These are phyloP conservation scores for Boletus sp. DNA, from an alignment of 1,284 basidiomycete species.

Conservation along the genomic window DNA sequence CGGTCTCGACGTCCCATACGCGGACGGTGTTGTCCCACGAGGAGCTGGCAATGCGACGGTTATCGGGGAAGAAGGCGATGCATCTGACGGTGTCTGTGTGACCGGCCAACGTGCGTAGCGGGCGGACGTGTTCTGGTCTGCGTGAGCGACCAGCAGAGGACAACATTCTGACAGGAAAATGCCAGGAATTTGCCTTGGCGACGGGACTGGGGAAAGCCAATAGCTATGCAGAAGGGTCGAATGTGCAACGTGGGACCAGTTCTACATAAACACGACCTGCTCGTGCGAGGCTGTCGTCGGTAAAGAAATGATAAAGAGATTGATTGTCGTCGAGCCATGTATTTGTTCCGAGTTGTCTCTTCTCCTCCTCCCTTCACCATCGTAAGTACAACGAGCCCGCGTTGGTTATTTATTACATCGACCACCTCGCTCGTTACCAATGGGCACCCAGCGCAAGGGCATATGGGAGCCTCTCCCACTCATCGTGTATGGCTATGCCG, in stretches of 20 bases:
- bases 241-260: too few species aligned
- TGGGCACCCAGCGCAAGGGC: slow-evolving; percentile 42
- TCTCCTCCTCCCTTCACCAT: too few species aligned
- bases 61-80: slow-evolving; percentile 38
- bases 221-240: too few species aligned
- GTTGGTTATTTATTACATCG: not conserved
- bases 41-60: slow-evolving; percentile 32
- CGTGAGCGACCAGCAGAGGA: slow-evolving; percentile 31
- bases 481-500: slow-evolving; percentile 83
- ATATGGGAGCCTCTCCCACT: slow-evolving; percentile 81
- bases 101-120: slow-evolving; percentile 29
- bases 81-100: slow-evolving; percentile 36
- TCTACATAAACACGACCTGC: too few species aligned
- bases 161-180: slow-evolving; percentile 22
- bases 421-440: slow-evolving; percentile 6
- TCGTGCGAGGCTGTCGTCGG: too few species aligned
- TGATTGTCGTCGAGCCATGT: too few species aligned
- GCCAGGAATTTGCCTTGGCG: not conserved
- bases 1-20: slow-evolving; percentile 34
- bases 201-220: too few species aligned
- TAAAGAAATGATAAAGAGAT: too few species aligned
- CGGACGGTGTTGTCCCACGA: slow-evolving; percentile 37
- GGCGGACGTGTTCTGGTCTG: slow-evolving; percentile 36
- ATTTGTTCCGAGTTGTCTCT: too few species aligned
- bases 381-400: too few species aligned